Evolutionary conservation across 345 rosid genomes (phyloP), one percentile per base, ranked within the genome.

Genomic region (Bretschneidera sinensis): DNA sequence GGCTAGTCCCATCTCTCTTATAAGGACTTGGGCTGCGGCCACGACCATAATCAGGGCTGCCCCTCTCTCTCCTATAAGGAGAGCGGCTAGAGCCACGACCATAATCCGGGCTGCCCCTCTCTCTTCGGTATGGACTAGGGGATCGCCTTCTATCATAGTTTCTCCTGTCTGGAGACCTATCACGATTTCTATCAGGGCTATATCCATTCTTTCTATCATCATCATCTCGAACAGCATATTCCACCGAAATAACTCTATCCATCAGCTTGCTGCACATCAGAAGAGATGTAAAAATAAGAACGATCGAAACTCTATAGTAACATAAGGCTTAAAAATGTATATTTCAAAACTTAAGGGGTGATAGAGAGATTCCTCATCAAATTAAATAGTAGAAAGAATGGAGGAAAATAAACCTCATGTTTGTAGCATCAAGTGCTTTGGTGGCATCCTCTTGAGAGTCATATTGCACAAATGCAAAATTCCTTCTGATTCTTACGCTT

Each of bases 381-480:
- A 6, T 5, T 16, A 47, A 49, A 21, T 19, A 6, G 2, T 20
- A 9, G 5, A 28, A 39, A 21, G 21, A 9, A 53, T 48, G 34
- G 23, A 21, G 45, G 31, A 59, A 59, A 61, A 45, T 18, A 71
- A 65, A 89, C 98, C 98, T 89, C 74, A 74, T 68, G 34, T 89
- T 84, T 45, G 96, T 89, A 57, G 91, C 80, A 13, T 89, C 97
- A 73, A 92, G 56, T 13, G 98, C 98, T 74, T 76, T 83, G 55
- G 84, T 78, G 35, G 98, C 97, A 68, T 92, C 98, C 51, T 92
- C 98, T 68, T 82, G 96, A 8, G 72, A 61, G 66, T 92, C 98
- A 59, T 84, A 92, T 69, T 89, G 97, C 56, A 92, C 91, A 69
- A 92, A 89, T 16, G 97, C 97, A 80, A 92, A 92, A 74, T 92